phyloP scores from a whole-genome alignment of 225 moss, liverwort and hornwort genomes.

The Sphagnum contortum region DNA sequence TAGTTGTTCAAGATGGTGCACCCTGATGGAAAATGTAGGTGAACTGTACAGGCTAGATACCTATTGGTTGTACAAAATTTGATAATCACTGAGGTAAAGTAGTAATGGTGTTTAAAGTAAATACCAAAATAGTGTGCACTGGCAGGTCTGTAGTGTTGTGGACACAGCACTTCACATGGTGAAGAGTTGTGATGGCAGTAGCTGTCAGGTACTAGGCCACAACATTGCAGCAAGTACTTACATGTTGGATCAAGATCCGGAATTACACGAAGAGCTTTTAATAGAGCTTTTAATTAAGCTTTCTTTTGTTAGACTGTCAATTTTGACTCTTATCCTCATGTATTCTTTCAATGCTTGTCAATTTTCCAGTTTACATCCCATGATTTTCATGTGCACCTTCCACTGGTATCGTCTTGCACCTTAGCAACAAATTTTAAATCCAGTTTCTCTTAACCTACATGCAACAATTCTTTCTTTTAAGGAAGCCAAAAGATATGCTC shows the following conservation, averaged over 20 bases:
- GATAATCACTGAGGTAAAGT: too few relatives aligned
- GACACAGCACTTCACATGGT: conserved; percentile 72
- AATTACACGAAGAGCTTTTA: conserved; percentile 46
- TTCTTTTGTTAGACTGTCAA: conserved; percentile 58
- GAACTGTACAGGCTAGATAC: too few relatives aligned
- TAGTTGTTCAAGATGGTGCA: too few relatives aligned
- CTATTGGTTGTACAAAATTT: too few relatives aligned
- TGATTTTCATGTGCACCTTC: background rate
- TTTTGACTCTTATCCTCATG: conserved; percentile 81
- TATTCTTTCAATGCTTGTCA: background rate
- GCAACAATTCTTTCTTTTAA: too few relatives aligned
- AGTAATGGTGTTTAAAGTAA: too few relatives aligned
- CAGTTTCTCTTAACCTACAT: too few relatives aligned
- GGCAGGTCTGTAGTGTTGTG: conserved; percentile 76
- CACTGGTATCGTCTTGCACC: too few relatives aligned
- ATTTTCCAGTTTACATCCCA: background rate
- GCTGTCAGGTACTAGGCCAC: conserved; percentile 27
- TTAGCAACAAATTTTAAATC: too few relatives aligned
- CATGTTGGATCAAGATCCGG: conserved; percentile 40
- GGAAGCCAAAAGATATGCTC: too few relatives aligned
- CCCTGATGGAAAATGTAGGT: too few relatives aligned
- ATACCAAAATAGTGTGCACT: background rate
- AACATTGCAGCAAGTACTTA: conserved; percentile 36
- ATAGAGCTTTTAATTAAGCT: conserved; percentile 33
- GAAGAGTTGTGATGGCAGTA: conserved; percentile 30